Base-by-base conservation (phyloP, 1,139 yeast genomes). In the Debaryomyces psychrophilus region DNA sequence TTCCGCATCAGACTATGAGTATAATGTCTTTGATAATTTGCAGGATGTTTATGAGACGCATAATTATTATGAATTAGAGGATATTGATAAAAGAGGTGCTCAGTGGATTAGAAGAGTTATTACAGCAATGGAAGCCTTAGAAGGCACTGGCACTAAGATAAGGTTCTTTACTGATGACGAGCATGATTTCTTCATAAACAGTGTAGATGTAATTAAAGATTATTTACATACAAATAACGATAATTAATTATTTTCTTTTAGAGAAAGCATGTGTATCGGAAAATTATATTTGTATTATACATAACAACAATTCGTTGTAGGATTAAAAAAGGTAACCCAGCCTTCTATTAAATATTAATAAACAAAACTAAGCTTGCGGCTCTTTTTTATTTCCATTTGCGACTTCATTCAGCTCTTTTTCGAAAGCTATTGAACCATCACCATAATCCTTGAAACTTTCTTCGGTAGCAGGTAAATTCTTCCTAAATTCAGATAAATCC, bases 401-500 rank as follows among this genome's bases (percentile, higher is more conserved):
- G 57, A 55, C 48, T 53, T 11, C 12, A 57, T 31, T 57, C 63
- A 20, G 60, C 55, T 9, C 31, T 15, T 18, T 18, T 18, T 37
- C 28, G 9, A 34, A 28, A 31, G 35, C 36, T 23, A 28, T 50
- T 11, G 53, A 46, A 33, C 68, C 70, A 52, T 67, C 87, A 51
- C 87, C 87, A 54, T 81, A 81, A 62, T 83, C 87, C 57, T 76
- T 81, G 49, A 79, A 66, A 35, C 61, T 64, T 23, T 63, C 69
- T 43, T 60, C 64, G 18, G 63, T 73, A 34, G 69, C 77, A 4
- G 81, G 79, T 50, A 79, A 63, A 7, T 65, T 70, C 53, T 70
- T 65, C 59, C 76, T 77, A 67, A 83, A 83, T 59, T 81, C 83
- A 29, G 88, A 74, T 70, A 87, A 80, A 66, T 87, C 95, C 77